Evolutionary conservation across 306 rosid species (phyloP), one percentile per base, ranked within the genome.

Genomic region (Chamaecrista fasciculata): DNA sequence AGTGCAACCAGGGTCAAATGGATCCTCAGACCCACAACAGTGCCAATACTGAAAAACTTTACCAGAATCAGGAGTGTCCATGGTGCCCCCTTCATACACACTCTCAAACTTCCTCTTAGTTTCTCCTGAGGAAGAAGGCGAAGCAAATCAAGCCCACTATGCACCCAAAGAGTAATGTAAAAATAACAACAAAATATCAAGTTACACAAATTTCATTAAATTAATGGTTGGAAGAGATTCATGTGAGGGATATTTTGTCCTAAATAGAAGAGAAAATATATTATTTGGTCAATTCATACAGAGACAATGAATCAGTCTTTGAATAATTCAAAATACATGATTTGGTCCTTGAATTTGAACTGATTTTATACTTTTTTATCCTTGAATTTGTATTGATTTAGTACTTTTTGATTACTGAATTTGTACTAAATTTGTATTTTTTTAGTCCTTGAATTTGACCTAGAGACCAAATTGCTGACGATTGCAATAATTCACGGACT

Each of bases 31-130:
- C 4, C 94, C 98, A 77, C 98, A 93, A 64, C 98, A 90, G 79
- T 90, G 98, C 98, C 98, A 93, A 58, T 93, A 93, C 59, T 93
- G 98, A 49, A 90, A 70, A 57, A 93, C 97, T 74, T 81, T 73
- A 68, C 98, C 98, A 7, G 97, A 82, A 71, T 82, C 87, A 1
- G 96, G 96, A 75, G 96, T 81, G 71, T 70, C 76, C 96, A 90
- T 81, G 42, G 96, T 90, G 33, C 98, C 98, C 62, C 96, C 98
- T 24, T 80, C 52, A 77, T 80, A 81, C 55, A 93, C 98, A 49
- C 96, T 93, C 82, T 93, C 98, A 76, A 93, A 93, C 86, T 93
- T 90, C 61, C 98, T 85, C 91, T 71, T 93, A 0, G 98, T 93
- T 82, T 93, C 98, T 75, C 98, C 98, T 92, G 76, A 20, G 43